Evolutionary conservation across 768 basidiomycete species (phyloP).

Genomic region (Amanita inopinata): DNA sequence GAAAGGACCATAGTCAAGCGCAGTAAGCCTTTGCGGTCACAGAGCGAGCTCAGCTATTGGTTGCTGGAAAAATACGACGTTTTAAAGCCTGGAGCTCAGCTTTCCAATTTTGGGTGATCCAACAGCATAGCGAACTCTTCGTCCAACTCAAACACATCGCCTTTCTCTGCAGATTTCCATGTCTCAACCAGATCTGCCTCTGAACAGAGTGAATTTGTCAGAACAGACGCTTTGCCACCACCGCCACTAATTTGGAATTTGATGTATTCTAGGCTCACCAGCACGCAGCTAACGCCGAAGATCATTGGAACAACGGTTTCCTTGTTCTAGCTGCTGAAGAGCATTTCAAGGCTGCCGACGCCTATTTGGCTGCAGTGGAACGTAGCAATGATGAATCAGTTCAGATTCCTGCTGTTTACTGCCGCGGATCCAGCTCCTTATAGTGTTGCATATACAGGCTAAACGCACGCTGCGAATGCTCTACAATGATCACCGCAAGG

Average conservation of each 20-base stretch:
- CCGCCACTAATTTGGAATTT: conserved; percentile 7
- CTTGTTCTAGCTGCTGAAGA: conserved; percentile 67
- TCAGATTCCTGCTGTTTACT: conserved; percentile 17
- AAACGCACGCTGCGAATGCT: conserved; percentile 71
- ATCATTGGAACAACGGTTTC: conserved; percentile 54
- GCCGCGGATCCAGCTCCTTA: conserved; percentile 3
- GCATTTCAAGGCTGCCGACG: conserved; percentile 67
- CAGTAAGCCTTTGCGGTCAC: not conserved
- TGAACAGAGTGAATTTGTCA: conserved; percentile 9
- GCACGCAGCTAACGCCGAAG: conserved; percentile 75
- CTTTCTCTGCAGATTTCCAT: conserved; percentile 1
- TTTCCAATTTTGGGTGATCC: no score
- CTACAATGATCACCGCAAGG: conserved; percentile 64
- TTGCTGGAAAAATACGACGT: no score
- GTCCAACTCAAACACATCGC: not conserved
- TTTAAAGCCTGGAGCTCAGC: no score
- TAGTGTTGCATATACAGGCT: conserved; percentile 34
- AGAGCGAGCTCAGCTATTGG: no score
- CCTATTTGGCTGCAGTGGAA: conserved; percentile 64
- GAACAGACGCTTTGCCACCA: not conserved
- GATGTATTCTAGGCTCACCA: conserved; percentile 54
- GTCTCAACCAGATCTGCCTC: conserved; percentile 7
- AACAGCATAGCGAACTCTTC: no score
- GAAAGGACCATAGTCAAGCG: no score
- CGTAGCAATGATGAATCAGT: conserved; percentile 69